A percentile compares a stretch with the other conserved stretches of the same genome.
Conservation (phyloP, 768 basidiomycete genomes). For the Candolleomyces eurysporus region DNA sequence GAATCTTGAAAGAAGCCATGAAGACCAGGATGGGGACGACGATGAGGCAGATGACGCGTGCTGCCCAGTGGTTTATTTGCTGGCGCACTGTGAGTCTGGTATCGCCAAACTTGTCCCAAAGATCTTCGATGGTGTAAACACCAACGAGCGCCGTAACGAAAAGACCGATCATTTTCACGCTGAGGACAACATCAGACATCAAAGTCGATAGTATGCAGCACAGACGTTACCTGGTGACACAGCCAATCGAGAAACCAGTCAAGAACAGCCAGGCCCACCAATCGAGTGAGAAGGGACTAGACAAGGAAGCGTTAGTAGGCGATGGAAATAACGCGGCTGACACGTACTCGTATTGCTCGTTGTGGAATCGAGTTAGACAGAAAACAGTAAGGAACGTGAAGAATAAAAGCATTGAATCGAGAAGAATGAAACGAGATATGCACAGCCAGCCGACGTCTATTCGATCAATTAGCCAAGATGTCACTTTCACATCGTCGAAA, state of each 20-base stretch:
- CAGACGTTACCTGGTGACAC: conserved; percentile 73
- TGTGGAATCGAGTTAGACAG: conserved; percentile 94
- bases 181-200: conserved; percentile 26
- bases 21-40: conserved; percentile 89
- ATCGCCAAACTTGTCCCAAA: conserved; percentile 99
- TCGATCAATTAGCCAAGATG: conserved; percentile 1
- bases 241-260: conserved; percentile 93
- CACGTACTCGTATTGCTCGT: conserved; percentile 89
- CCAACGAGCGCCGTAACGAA: conserved; percentile 96
- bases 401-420: conserved; percentile 98
- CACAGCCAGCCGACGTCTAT: conserved; percentile 96
- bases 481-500: neutral
- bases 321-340: neutral
- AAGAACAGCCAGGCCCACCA: conserved; percentile 98
- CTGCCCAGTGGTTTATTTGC: conserved; percentile 89
- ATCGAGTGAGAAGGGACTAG: conserved; percentile 88
- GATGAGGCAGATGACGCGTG: conserved; percentile 83
- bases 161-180: conserved; percentile 94
- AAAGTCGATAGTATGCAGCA: neutral
- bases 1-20: conserved; percentile 92
- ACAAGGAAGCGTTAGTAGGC: conserved; percentile 1
- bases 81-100: conserved; percentile 82
- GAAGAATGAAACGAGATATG: conserved; percentile 94
- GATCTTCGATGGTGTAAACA: conserved; percentile 93
- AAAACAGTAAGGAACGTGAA: conserved; percentile 98